These are phyloP conservation scores for Typha latifolia DNA, from an alignment of 176 grass and related monocot species.

Conservation along the genomic window DNA sequence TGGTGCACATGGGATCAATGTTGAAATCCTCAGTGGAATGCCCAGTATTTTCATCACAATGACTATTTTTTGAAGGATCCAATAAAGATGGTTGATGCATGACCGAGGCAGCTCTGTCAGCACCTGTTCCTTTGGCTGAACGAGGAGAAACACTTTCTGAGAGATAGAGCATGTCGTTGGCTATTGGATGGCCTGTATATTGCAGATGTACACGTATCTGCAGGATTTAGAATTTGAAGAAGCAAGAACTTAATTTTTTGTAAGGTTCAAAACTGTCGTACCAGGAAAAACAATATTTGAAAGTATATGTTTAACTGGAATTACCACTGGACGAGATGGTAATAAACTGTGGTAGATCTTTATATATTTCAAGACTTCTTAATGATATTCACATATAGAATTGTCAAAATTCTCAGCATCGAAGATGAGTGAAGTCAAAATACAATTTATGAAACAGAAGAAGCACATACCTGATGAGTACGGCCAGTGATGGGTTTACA, in stretches of 20 bases:
- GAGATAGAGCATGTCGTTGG: conserved; percentile 76
- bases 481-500: conserved; percentile 94
- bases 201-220: conserved; percentile 97
- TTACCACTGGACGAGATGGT: no score
- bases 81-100: conserved; percentile 8
- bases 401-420: background rate
- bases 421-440: background rate
- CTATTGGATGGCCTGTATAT: conserved; percentile 80
- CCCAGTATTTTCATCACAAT: conserved; percentile 8
- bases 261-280: background rate
- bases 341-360: no score
- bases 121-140: conserved; percentile 40
- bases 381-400: background rate
- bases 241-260: background rate
- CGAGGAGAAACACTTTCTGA: conserved; percentile 39
- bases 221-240: conserved; percentile 16
- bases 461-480: conserved; percentile 80
- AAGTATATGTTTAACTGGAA: background rate
- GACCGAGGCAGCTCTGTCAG: conserved; percentile 15
- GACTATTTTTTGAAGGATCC: conserved; percentile 15
- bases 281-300: conserved; percentile 3
- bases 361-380: no score
- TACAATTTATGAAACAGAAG: background rate
- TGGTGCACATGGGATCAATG: conserved; percentile 76
- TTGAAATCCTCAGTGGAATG: conserved; percentile 26